Percentiles rank a stretch among this genome's conserved stretches.
These are phyloP conservation scores for Fusarium brevicatenulatum DNA, from an alignment of 2,329 filamentous ascomycete genomes.

Conservation along the genomic window DNA sequence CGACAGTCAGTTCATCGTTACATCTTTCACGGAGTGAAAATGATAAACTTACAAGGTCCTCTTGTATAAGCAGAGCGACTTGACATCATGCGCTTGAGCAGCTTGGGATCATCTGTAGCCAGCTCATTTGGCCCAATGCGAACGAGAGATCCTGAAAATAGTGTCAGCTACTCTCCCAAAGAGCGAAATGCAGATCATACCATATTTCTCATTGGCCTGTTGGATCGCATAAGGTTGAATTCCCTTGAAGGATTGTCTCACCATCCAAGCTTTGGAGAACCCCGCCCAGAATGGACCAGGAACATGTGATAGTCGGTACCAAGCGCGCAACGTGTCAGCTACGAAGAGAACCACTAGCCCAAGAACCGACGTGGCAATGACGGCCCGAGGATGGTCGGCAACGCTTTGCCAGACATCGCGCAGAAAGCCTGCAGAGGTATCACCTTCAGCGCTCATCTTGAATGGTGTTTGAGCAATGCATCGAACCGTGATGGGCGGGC, in stretches of 20 bases:
- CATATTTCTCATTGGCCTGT: constrained; percentile 15
- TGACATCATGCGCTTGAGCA: constrained; percentile 53
- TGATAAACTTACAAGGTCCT: constrained; percentile 17
- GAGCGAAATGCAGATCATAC: background rate
- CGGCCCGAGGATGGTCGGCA: background rate
- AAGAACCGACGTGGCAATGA: background rate
- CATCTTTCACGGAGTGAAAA: fast-evolving
- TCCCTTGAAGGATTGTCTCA: constrained; percentile 41
- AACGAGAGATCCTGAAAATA: background rate
- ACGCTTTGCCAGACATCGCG: background rate
- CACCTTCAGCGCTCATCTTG: background rate
- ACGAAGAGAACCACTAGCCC: constrained; percentile 14
- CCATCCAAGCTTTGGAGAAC: constrained; percentile 49
- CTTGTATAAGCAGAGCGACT: constrained; percentile 61
- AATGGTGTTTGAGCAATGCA: background rate
- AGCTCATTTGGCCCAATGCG: constrained; percentile 20
- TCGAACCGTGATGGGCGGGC: background rate
- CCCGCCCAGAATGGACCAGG: constrained; percentile 49
- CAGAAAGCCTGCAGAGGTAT: background rate
- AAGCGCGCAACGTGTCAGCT: constrained; percentile 27
- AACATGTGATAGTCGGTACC: constrained; percentile 49
- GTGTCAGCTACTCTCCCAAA: fast-evolving
- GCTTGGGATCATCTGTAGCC: background rate
- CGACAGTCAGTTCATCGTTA: too few species aligned
- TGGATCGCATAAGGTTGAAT: constrained; percentile 41